Percentiles rank a stretch among this genome's conserved stretches.
These are phyloP conservation scores for Camelina hispida DNA, from an alignment of 345 rosid genomes.

Conservation along the genomic window DNA sequence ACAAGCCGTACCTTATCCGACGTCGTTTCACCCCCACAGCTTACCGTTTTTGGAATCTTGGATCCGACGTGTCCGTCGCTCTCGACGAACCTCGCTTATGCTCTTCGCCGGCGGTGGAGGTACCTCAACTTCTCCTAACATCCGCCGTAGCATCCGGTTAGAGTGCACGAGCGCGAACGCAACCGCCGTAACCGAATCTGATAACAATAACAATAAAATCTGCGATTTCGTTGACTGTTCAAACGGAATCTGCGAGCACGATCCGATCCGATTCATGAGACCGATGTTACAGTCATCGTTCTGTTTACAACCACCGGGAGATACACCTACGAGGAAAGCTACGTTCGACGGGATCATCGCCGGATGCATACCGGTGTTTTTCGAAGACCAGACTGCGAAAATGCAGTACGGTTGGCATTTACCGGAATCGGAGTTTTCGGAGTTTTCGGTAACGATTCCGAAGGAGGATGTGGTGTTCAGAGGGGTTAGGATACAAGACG, in stretches of 20 bases:
- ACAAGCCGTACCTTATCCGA: slow-evolving; percentile 87
- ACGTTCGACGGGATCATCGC: slow-evolving; percentile 84
- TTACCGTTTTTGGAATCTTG: slow-evolving; percentile 65
- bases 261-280: slow-evolving; percentile 79
- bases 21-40: slow-evolving; percentile 87
- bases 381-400: slow-evolving; percentile 78
- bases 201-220: slow-evolving; percentile 22
- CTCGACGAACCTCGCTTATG: slow-evolving; percentile 63
- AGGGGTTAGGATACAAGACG: slow-evolving; percentile 70
- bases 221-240: slow-evolving; percentile 91
- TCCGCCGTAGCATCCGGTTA: slow-evolving; percentile 77
- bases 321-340: slow-evolving; percentile 83
- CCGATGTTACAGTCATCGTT: slow-evolving; percentile 78
- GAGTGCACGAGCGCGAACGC: slow-evolving; percentile 60
- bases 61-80: slow-evolving; percentile 63
- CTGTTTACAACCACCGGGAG: slow-evolving; percentile 93
- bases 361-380: slow-evolving; percentile 94
- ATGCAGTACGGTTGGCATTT: slow-evolving; percentile 81
- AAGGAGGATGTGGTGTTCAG: slow-evolving; percentile 86
- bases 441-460: slow-evolving; percentile 69
- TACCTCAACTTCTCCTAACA: slow-evolving; percentile 58
- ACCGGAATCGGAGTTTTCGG: slow-evolving; percentile 54
- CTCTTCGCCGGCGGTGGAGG: slow-evolving; percentile 95
- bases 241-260: slow-evolving; percentile 86
- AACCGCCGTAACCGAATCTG: neutral